Evolutionary conservation across 768 basidiomycete genomes (phyloP).

Genomic region (Termitomyces sp.): DNA sequence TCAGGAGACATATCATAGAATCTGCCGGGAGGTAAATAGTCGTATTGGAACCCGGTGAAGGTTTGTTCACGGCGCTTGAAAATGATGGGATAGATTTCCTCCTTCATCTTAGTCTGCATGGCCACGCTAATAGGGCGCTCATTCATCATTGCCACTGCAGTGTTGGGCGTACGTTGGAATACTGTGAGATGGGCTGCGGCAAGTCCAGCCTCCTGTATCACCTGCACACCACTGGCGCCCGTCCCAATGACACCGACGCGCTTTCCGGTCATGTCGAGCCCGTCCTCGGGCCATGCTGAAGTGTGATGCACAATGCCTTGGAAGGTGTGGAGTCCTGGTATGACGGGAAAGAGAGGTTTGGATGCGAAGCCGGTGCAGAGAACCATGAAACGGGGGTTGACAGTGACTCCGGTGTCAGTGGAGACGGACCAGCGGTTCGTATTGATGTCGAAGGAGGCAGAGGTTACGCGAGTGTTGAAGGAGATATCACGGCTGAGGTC

Average conservation of each 20-base stretch:
- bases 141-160: slow-evolving; percentile 17
- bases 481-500: slow-evolving; percentile 16
- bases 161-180: slow-evolving; percentile 22
- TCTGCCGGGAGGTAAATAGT: slow-evolving; percentile 1
- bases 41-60: slow-evolving; percentile 11
- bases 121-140: slow-evolving; percentile 11
- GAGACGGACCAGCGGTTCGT: slow-evolving; percentile 17
- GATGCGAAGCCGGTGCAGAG: slow-evolving; percentile 20
- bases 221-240: slow-evolving; percentile 20
- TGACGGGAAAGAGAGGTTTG: slow-evolving; percentile 16
- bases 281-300: slow-evolving; percentile 16
- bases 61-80: slow-evolving; percentile 17
- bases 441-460: slow-evolving; percentile 15
- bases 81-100: slow-evolving; percentile 13
- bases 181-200: slow-evolving; percentile 18
- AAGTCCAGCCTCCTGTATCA: slow-evolving; percentile 18
- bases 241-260: slow-evolving; percentile 24
- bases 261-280: slow-evolving; percentile 17
- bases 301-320: slow-evolving; percentile 18
- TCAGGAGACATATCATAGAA: slow-evolving; percentile 12
- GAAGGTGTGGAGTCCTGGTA: slow-evolving; percentile 17
- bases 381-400: slow-evolving; percentile 16
- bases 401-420: slow-evolving; percentile 13
- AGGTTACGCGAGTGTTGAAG: slow-evolving; percentile 17
- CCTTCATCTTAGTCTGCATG: slow-evolving; percentile 13